Conservation (phyloP, 2,329 filamentous ascomycete genomes). For the Dothistroma septosporum region DNA sequence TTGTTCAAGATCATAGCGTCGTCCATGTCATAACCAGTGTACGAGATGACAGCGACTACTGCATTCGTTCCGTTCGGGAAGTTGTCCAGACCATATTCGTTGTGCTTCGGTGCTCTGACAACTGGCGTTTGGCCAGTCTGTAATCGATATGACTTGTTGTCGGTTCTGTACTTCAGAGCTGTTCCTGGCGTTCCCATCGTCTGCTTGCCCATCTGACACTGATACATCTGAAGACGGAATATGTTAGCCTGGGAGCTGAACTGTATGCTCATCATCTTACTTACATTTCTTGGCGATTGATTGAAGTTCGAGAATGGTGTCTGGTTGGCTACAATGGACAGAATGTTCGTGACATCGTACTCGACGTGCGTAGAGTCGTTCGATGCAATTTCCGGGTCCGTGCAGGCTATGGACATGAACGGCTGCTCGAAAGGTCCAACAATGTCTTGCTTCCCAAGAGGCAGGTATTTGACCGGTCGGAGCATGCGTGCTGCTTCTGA, state of each 20-base stretch:
- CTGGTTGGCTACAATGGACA: constrained; percentile 97
- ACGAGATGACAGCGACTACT: constrained; percentile 95
- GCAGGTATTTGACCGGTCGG: constrained; percentile 85
- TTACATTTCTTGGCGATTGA: constrained; percentile 98
- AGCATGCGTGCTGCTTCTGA: constrained; percentile 83
- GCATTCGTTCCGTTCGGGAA: constrained; percentile 96
- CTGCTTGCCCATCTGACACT: constrained; percentile 99
- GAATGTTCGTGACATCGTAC: constrained; percentile 88
- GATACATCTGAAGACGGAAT: constrained; percentile 32
- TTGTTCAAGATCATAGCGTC: constrained; percentile 99
- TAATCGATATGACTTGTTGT: constrained; percentile 93
- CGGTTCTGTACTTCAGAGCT: constrained; percentile 77
- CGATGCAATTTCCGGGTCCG: constrained; percentile 81
- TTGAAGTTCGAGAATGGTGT: constrained; percentile 99
- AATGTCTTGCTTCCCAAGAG: constrained; percentile 78
- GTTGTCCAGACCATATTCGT: constrained; percentile 94
- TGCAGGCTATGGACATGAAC: constrained; percentile 95
- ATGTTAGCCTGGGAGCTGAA: background rate
- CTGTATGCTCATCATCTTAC: background rate
- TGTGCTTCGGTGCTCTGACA: constrained; percentile 86
- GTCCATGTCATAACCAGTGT: constrained; percentile 99
- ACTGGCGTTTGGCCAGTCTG: constrained; percentile 96
- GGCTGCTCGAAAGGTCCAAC: constrained; percentile 94
- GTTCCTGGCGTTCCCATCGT: constrained; percentile 96
- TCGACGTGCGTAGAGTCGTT: constrained; percentile 91